These are phyloP conservation scores for Glonium stellatum DNA, from an alignment of 495 filamentous ascomycete species.

Conservation along the genomic window DNA sequence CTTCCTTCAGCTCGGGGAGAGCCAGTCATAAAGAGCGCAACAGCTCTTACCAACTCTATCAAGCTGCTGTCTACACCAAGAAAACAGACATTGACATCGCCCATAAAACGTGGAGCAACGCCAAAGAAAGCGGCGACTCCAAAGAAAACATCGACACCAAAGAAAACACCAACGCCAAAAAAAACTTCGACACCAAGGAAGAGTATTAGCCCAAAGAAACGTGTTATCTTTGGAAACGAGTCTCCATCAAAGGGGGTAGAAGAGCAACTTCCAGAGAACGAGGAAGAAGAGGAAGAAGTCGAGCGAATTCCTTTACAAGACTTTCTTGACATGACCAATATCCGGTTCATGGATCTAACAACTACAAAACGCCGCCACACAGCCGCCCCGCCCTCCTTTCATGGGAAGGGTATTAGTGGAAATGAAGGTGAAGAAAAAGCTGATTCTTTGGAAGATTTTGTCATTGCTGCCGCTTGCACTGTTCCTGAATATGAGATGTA, in stretches of 20 bases:
- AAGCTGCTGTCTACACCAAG: conserved; percentile 36
- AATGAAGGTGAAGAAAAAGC: conserved; percentile 29
- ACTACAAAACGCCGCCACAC: conserved; percentile 91
- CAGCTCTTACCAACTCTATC: conserved; percentile 30
- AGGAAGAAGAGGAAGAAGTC: conserved; percentile 16
- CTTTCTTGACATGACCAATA: conserved; percentile 89
- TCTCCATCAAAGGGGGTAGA: conserved; percentile 1
- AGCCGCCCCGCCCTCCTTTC: conserved; percentile 49
- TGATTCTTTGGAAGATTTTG: conserved; percentile 58
- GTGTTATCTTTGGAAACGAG: conserved; percentile 20
- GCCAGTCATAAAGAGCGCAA: conserved; percentile 23
- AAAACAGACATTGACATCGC: conserved; percentile 24
- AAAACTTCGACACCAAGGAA: conserved; percentile 23
- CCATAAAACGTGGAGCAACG: conserved; percentile 18
- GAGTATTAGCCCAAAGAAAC: conserved; percentile 22
- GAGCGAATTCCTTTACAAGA: conserved; percentile 81
- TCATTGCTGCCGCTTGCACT: conserved; percentile 85
- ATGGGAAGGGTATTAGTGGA: conserved; percentile 28
- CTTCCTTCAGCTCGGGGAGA: conserved; percentile 11
- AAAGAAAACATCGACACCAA: conserved; percentile 23
- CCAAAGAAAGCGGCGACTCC: conserved; percentile 35
- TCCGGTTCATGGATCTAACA: conserved; percentile 92
- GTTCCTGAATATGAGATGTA: conserved; percentile 89
- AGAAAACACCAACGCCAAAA: conserved; percentile 19
- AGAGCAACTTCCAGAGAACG: not conserved